phyloP scores from a whole-genome alignment of 1,139 yeast genomes.

The Magnusiomyces suaveolens region DNA sequence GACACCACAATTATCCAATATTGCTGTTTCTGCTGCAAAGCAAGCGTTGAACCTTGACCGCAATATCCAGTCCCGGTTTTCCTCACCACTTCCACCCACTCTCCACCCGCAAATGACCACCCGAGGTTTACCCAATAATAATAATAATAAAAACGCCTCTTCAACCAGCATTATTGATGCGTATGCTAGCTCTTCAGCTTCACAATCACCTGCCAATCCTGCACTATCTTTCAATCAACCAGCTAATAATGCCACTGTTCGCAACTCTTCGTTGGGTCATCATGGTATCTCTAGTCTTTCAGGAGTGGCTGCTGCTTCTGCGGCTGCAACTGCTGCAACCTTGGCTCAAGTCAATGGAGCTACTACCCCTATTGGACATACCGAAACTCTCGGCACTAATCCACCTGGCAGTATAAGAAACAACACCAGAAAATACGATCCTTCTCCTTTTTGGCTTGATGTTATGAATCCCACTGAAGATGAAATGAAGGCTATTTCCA shows the following conservation, averaged over 20 bases:
- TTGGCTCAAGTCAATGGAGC: neutral
- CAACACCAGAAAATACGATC: slow-evolving; percentile 15
- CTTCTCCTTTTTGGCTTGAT: slow-evolving; percentile 78
- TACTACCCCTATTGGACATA: neutral
- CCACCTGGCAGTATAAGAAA: neutral
- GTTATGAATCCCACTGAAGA: slow-evolving; percentile 89
- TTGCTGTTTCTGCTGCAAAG: slow-evolving; percentile 3
- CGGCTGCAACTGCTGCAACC: neutral
- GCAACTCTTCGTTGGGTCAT: neutral
- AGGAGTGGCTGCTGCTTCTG: neutral
- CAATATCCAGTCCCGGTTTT: neutral
- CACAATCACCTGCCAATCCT: neutral
- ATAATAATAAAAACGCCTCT: neutral
- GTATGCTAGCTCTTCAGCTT: neutral
- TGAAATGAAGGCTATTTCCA: slow-evolving; percentile 87
- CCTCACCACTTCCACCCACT: neutral
- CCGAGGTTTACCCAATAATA: neutral
- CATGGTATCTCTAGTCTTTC: neutral
- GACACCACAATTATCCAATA: neutral
- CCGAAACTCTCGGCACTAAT: neutral
- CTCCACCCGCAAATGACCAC: neutral
- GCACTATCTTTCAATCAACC: neutral
- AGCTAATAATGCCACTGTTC: neutral
- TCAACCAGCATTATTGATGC: neutral
- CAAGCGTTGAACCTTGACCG: neutral